A percentile compares a stretch with the other conserved stretches of the same genome.
These are phyloP conservation scores for Chaetomiaceae sp. DNA, from an alignment of 2,329 filamentous ascomycete genomes.

Conservation along the genomic window DNA sequence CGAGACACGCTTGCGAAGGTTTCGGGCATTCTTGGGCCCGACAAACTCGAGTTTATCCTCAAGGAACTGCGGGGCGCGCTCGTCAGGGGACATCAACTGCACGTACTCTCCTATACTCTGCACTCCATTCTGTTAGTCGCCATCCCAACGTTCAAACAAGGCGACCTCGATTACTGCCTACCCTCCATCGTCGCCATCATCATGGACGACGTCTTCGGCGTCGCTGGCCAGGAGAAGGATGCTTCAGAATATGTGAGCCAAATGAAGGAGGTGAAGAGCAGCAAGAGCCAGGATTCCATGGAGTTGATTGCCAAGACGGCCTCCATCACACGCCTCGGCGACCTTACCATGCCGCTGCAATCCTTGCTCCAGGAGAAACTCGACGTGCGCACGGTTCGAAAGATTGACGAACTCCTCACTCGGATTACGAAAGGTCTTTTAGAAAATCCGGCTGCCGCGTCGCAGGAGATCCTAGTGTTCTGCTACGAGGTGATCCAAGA, in stretches of 20 bases:
- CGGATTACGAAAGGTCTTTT: slow-evolving; percentile 79
- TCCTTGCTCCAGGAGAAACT: slow-evolving; percentile 78
- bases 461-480: slow-evolving; percentile 81
- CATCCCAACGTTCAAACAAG: slow-evolving; percentile 68
- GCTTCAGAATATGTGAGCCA: slow-evolving; percentile 91
- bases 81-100: slow-evolving; percentile 82
- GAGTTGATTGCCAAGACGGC: slow-evolving; percentile 82
- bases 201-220: slow-evolving; percentile 97
- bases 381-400: slow-evolving; percentile 74
- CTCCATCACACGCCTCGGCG: slow-evolving; percentile 67
- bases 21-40: slow-evolving; percentile 70
- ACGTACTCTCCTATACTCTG: slow-evolving; percentile 91
- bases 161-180: slow-evolving; percentile 86
- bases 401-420: slow-evolving; percentile 83
- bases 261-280: slow-evolving; percentile 97
- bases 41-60: slow-evolving; percentile 86
- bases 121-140: slow-evolving; percentile 81
- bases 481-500: slow-evolving; percentile 92
- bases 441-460: slow-evolving; percentile 73
- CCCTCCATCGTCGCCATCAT: slow-evolving; percentile 73
- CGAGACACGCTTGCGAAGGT: slow-evolving; percentile 85
- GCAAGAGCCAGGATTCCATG: slow-evolving; percentile 97
- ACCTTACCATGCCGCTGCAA: slow-evolving; percentile 74
- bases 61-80: slow-evolving; percentile 83
- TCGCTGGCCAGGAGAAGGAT: slow-evolving; percentile 91